Evolutionary conservation across 371 early-diverging fungal species (phyloP).

Genomic region (Dichotomocladium elegans): DNA sequence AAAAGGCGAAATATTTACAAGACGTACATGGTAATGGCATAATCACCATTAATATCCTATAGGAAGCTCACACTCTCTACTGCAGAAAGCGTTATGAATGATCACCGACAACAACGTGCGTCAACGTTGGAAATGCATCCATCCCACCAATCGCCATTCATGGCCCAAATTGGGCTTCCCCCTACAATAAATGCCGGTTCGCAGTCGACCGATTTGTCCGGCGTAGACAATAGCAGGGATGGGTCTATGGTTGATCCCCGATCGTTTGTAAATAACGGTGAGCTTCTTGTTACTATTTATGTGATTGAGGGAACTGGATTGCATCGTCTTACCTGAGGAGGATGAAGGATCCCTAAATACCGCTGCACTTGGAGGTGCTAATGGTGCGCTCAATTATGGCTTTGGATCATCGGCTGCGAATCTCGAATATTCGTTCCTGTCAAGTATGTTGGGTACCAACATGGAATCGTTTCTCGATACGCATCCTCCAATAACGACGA

Average conservation of each 20-base stretch:
- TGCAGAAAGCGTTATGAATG: too few species aligned
- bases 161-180: too few species aligned
- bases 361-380: too few species aligned
- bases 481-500: not conserved
- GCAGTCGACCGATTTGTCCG: too few species aligned
- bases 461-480: constrained; percentile 9
- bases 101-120: too few species aligned
- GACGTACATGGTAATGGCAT: constrained; percentile 34
- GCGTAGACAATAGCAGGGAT: not conserved
- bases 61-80: too few species aligned
- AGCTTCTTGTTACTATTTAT: not conserved
- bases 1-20: constrained; percentile 76
- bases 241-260: constrained; percentile 2
- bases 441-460: constrained; percentile 70
- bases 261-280: constrained; percentile 2
- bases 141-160: too few species aligned
- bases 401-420: constrained; percentile 86
- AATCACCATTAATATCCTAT: constrained; percentile 7
- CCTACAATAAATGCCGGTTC: too few species aligned
- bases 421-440: constrained; percentile 83
- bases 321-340: too few species aligned
- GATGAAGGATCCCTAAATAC: too few species aligned
- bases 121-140: too few species aligned
- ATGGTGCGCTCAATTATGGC: constrained; percentile 46
- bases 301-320: not conserved